Conservation (phyloP, 1,284 basidiomycete genomes). For the Rhodotorula sp. region DNA sequence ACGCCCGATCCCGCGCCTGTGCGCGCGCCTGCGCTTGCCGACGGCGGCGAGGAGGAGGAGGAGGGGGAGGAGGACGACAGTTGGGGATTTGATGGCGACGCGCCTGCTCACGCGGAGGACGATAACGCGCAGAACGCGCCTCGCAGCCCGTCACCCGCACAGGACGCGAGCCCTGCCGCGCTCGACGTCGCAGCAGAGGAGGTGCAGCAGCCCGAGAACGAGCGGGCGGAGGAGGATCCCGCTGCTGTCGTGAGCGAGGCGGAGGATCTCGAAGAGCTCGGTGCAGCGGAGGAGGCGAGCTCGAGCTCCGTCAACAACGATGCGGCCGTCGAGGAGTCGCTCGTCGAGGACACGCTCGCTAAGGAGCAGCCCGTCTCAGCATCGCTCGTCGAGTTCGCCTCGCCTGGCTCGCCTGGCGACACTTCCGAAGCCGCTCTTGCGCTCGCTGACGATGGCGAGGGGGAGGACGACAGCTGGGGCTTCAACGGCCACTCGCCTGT, state of each 20-base stretch:
- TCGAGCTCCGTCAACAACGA: neutral
- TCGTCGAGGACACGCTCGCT: too few species aligned
- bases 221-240: neutral
- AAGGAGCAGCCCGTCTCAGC: too few species aligned
- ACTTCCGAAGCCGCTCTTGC: too few species aligned
- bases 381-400: too few species aligned
- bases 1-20: too few species aligned
- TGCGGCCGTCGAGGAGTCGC: neutral
- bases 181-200: too few species aligned
- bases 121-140: too few species aligned
- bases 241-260: neutral
- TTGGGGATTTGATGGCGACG: conserved; percentile 8
- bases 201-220: neutral
- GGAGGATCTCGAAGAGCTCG: neutral
- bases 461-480: conserved; percentile 9
- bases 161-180: too few species aligned
- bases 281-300: neutral
- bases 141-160: too few species aligned
- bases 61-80: neutral
- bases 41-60: neutral
- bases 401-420: too few species aligned
- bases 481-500: neutral
- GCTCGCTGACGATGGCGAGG: too few species aligned
- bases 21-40: too few species aligned
- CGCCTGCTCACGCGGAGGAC: neutral